Evolutionary conservation across 169 alveolate species (phyloP).

Genomic region (Prorocentrum cordatum): DNA sequence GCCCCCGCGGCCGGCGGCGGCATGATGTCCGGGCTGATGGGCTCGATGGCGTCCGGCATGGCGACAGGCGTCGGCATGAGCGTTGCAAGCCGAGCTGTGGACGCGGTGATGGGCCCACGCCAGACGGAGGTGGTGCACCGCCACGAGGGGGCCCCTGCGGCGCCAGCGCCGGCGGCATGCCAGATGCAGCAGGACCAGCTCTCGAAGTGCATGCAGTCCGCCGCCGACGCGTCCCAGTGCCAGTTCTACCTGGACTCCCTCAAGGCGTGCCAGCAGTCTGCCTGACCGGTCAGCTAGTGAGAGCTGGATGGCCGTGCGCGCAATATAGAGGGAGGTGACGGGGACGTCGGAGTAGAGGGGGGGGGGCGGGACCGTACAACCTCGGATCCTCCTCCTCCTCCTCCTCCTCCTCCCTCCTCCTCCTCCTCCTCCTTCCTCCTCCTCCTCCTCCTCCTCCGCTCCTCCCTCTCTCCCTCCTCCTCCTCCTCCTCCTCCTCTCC

Average conservation of each 20-base stretch:
- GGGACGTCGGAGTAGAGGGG: no score
- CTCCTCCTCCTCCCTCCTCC: no score
- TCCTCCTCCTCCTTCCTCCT: no score
- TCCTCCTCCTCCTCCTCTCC: no score
- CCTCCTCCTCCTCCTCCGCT: no score
- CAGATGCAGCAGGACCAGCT: conserved; percentile 57
- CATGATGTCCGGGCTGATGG: conserved; percentile 50
- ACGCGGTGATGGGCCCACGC: conserved; percentile 60
- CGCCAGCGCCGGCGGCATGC: conserved; percentile 1
- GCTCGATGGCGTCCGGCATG: conserved; percentile 41
- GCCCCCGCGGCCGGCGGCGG: no score
- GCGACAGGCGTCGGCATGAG: conserved; percentile 36
- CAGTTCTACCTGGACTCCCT: conserved; percentile 51
- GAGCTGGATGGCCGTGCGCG: no score
- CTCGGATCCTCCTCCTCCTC: no score
- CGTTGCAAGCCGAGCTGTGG: conserved; percentile 56
- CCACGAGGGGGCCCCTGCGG: conserved; percentile 42
- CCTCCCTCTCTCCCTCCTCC: no score
- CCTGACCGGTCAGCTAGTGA: neutral
- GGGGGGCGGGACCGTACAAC: no score
- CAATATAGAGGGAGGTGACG: no score
- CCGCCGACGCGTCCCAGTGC: conserved; percentile 42
- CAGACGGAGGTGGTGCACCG: conserved; percentile 64
- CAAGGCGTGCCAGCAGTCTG: conserved; percentile 68
- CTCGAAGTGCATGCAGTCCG: conserved; percentile 45